Percentiles rank a stretch among this genome's conserved stretches.
Conservation (phyloP, 441 rosid genomes). For the Euphorbia celastroides region DNA sequence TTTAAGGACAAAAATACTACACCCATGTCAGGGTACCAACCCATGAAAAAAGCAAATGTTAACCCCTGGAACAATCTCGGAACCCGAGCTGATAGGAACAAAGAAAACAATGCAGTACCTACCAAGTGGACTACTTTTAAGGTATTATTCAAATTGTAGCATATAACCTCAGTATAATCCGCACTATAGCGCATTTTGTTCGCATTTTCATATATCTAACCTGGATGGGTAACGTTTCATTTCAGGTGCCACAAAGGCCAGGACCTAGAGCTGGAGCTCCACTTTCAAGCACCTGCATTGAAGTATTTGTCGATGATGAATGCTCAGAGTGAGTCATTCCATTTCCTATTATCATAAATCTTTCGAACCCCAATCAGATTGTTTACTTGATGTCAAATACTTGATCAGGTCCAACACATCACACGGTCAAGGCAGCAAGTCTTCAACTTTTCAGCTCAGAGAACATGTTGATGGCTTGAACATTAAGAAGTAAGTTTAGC, state of each 20-base stretch:
- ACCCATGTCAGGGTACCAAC: conserved; percentile 27
- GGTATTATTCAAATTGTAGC: conserved; percentile 31
- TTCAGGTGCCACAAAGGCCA: conserved; percentile 62
- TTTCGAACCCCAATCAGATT: not conserved
- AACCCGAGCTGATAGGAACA: conserved; percentile 12
- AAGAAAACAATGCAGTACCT: conserved; percentile 76
- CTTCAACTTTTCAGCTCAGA: conserved; percentile 40
- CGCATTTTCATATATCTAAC: not conserved
- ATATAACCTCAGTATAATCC: too few relatives aligned
- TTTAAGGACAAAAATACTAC: conserved; percentile 48
- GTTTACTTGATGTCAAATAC: conserved; percentile 12
- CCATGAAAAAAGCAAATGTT: conserved; percentile 37
- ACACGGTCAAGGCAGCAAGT: conserved; percentile 22
- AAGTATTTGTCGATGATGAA: conserved; percentile 80
- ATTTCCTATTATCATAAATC: not conserved
- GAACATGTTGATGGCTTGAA: conserved; percentile 44
- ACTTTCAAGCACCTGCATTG: conserved; percentile 39
- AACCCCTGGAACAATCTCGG: conserved; percentile 14
- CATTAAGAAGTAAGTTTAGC: conserved; percentile 48
- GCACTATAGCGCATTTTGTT: conserved; percentile 4
- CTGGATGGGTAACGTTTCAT: conserved; percentile 12
- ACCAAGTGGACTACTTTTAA: conserved; percentile 68
- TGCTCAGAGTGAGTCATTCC: conserved; percentile 35
- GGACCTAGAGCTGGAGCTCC: conserved; percentile 23
- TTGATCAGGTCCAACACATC: conserved; percentile 26